Evolutionary conservation across 2,329 filamentous ascomycete genomes (phyloP), one percentile per base, ranked within the genome.

Genomic region (Myrmaecium sp.): DNA sequence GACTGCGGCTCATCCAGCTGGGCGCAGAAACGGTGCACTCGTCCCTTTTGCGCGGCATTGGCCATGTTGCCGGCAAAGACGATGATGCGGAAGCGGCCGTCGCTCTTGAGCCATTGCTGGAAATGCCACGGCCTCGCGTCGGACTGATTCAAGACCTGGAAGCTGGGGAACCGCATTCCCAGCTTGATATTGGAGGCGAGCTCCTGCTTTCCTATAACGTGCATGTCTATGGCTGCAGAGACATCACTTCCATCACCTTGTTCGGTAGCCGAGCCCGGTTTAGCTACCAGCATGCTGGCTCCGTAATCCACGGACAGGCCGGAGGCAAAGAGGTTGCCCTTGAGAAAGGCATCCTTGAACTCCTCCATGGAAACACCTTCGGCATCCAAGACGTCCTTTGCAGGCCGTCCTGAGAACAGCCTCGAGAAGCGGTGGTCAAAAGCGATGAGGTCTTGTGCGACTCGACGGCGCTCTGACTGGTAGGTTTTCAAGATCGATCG

Each of bases 361-460:
- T 64, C 65, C 0, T 62, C 58, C 64, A 74, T 69, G 34, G 54
- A 66, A 29, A 75, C 63, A 0, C 70, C 69, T 25, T 63, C 62
- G 31, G 64, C 62, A 34, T 74, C 68, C 49, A 66, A 59, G 14
- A 67, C 52, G 29, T 69, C 66, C 40, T 66, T 70, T 17, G 60
- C 66, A 1, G 63, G 69, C 2, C 43, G 35, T 1, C 57, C 57
- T 0, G 53, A 57, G 32, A 62, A 62, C 30, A 63, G 46, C 6
- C 49, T 44, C 0, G 56, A 55, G 36, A 62, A 60, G 25, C 58
- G 51, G 30, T 57, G 53, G 26, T 64, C 60, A 33, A 64, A 63
- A 4, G 49, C 51, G 33, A 82, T 79, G 1, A 81, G 60, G 20
- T 74, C 64, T 34, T 71, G 57, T 0, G 75, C 76, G 2, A 79